Base-by-base conservation (phyloP, 176 grass and related monocot species). In the Alopecurus myosuroides region DNA sequence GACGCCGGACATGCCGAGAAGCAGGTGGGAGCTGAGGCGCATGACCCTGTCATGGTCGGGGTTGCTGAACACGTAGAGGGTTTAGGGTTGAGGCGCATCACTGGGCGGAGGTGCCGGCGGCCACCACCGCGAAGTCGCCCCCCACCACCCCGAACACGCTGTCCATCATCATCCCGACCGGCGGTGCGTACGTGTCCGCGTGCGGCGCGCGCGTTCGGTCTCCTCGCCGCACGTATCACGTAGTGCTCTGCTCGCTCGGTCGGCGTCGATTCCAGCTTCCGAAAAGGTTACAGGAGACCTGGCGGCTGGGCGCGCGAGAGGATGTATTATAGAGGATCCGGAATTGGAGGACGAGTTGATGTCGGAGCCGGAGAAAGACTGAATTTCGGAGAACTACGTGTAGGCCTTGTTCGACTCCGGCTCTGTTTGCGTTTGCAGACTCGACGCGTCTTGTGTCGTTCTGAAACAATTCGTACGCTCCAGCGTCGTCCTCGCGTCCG, bases 41-140 rank as follows among this genome's bases (percentile, higher is more conserved):
- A 81, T 91, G 69, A 94, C 42, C 86, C 91, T 91, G 77, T 91
- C 92, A 69, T 94, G 86, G 79, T 94, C 70, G 44, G 71, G 44
- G 44, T 74, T 74, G 26, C 28, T 50, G 28, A 74, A 74, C 44
- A 74, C 71, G 71, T 30, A 49, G n/a, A n/a, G n/a, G n/a, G n/a
- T n/a, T n/a, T n/a, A n/a, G n/a, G n/a, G n/a, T n/a, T n/a, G n/a
- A n/a, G n/a, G n/a, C n/a, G n/a, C n/a, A n/a, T n/a, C n/a, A n/a
- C n/a, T n/a, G n/a, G n/a, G 83, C 89, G 22, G 92, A 91, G 11
- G 78, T 84, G 83, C 90, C 89, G 11, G 92, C 92, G 58, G 30
- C 92, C 36, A 94, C 83, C 76, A 94, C 15, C 12, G 89, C 86
- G 57, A 94, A 94, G 18, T 63, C 92, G 28, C 80, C 57, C 56